Percentiles rank a stretch among this genome's conserved stretches.
These are phyloP conservation scores for Aspergillus biplanus DNA, from an alignment of 495 filamentous ascomycete species.

Conservation along the genomic window DNA sequence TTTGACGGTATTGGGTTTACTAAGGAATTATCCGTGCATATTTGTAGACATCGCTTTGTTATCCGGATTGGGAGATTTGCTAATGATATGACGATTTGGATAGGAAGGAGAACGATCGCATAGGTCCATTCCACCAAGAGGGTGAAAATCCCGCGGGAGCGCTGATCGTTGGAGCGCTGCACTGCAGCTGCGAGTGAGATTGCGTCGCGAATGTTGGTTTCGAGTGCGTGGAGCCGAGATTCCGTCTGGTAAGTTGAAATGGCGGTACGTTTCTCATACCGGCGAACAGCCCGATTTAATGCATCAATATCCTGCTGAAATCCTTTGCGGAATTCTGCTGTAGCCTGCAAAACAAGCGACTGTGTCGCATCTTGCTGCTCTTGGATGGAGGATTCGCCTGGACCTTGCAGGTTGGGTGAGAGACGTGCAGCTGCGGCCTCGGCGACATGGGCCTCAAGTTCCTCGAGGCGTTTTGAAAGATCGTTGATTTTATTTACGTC, in stretches of 20 bases:
- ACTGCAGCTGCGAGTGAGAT: conserved; percentile 78
- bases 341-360: conserved; percentile 51
- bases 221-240: conserved; percentile 68
- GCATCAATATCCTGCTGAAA: conserved; percentile 86
- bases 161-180: conserved; percentile 46
- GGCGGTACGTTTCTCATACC: conserved; percentile 90
- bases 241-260: conserved; percentile 75
- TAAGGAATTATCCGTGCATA: conserved; percentile 22
- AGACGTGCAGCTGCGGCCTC: conserved; percentile 40
- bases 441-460: conserved; percentile 66
- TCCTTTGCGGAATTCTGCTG: conserved; percentile 62
- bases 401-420: conserved; percentile 3
- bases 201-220: conserved; percentile 73
- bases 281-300: conserved; percentile 83
- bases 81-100: conserved; percentile 32
- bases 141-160: conserved; percentile 26
- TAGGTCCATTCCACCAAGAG: conserved; percentile 34
- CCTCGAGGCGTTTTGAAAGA: conserved; percentile 65
- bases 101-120: conserved; percentile 34
- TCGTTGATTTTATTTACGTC: conserved; percentile 55
- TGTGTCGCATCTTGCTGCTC: conserved; percentile 29
- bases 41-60: conserved; percentile 24
- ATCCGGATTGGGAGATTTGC: conserved; percentile 31
- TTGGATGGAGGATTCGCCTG: conserved; percentile 18
- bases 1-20: conserved; percentile 12